These are phyloP conservation scores for Vanilla planifolia DNA, from an alignment of 106 monocot genomes.

Conservation along the genomic window DNA sequence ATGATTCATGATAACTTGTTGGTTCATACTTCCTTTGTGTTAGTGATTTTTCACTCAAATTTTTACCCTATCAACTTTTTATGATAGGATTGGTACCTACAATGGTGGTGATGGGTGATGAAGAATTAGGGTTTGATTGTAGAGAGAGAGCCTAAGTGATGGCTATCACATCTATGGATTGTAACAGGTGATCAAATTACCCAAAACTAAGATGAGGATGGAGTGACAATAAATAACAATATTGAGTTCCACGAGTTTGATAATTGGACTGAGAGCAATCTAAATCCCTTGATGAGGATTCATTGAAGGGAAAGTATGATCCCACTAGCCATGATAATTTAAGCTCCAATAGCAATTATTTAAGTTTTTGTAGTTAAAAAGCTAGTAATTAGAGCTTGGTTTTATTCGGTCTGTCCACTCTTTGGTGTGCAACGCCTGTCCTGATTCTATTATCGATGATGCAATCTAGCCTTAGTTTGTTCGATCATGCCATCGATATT, in stretches of 20 bases:
- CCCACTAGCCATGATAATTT: slow-evolving; percentile 13
- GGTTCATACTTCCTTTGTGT: slow-evolving; percentile 3
- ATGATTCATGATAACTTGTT: slow-evolving; percentile 17
- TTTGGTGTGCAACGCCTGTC: background rate
- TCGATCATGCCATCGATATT: slow-evolving; percentile 1
- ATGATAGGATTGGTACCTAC: slow-evolving; percentile 15
- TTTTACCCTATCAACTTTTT: slow-evolving; percentile 11
- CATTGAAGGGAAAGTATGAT: too few species aligned
- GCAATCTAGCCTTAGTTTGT: slow-evolving; percentile 11
- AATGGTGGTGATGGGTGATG: slow-evolving; percentile 11
- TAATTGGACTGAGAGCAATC: slow-evolving; percentile 19
- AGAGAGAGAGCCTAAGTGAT: slow-evolving; percentile 15
- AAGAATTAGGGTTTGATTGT: slow-evolving; percentile 13
- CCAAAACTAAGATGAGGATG: slow-evolving; percentile 11
- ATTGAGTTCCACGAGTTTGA: background rate
- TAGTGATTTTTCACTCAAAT: slow-evolving; percentile 10
- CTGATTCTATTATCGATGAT: slow-evolving; percentile 3
- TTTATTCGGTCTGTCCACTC: slow-evolving; percentile 1
- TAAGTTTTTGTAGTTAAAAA: slow-evolving; percentile 17
- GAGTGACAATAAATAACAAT: slow-evolving; percentile 22
- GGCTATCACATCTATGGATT: slow-evolving; percentile 17
- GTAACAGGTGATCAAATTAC: slow-evolving; percentile 9
- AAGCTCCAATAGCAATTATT: slow-evolving; percentile 15
- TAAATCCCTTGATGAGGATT: slow-evolving; percentile 16
- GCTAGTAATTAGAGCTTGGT: slow-evolving; percentile 17